A percentile compares a stretch with the other conserved stretches of the same genome.
These are phyloP conservation scores for Chalciporus chontae DNA, from an alignment of 768 basidiomycete genomes.

Conservation along the genomic window DNA sequence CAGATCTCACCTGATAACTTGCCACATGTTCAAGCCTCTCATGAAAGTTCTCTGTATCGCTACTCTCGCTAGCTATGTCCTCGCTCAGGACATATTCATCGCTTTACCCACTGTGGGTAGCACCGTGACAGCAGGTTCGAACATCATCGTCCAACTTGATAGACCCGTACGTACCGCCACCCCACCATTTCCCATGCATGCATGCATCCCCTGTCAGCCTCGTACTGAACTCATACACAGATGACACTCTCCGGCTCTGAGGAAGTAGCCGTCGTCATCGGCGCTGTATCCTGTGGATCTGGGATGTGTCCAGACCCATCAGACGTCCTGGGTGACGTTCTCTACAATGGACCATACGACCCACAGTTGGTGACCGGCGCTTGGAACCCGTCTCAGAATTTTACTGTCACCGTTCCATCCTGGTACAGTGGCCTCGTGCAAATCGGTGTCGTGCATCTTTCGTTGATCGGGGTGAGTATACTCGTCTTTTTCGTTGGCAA, in stretches of 20 bases:
- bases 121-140: constrained; percentile 30
- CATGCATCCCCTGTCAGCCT: too few relatives aligned
- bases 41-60: constrained; percentile 7
- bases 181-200: too few relatives aligned
- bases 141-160: constrained; percentile 37
- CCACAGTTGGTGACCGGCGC: neutral
- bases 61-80: constrained; percentile 15
- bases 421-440: neutral
- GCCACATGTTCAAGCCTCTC: constrained; percentile 10
- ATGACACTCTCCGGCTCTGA: accelerated
- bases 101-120: constrained; percentile 32
- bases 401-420: constrained; percentile 1
- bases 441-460: constrained; percentile 1
- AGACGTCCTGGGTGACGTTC: neutral
- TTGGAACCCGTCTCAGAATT: neutral
- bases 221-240: too few relatives aligned
- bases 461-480: constrained; percentile 3
- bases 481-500: too few relatives aligned
- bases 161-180: constrained; percentile 38
- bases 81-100: constrained; percentile 41
- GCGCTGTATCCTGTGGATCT: neutral
- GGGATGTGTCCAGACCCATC: neutral
- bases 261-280: constrained; percentile 13
- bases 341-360: neutral
- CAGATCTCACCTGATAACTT: too few relatives aligned